Base-by-base conservation (phyloP, 2,329 filamentous ascomycete species). In the Xenoacremonium recifei region DNA sequence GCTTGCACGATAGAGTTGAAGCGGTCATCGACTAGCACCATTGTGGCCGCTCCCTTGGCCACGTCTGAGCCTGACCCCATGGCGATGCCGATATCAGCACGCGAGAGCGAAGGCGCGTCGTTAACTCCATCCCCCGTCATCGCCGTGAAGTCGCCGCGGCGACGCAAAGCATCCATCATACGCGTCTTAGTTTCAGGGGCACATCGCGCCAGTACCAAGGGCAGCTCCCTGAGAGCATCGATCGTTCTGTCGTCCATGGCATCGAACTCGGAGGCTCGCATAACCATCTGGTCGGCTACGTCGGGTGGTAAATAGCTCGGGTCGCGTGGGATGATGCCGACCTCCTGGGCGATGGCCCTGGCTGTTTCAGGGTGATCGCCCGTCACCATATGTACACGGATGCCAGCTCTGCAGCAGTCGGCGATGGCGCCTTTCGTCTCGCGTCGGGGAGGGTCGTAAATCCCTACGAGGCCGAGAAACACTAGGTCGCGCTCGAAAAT, bases 81-180 rank as follows among this genome's bases (percentile, higher is more conserved):
- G 13, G 82, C 82, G 46, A 85, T 88, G 44, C 81, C 83, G 10
- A 87, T 81, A 53, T 87, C 83, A 2, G 82, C 77, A 36, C 73
- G 73, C 60, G 84, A 81, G 18, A 87, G 72, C 12, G 80, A 83
- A 1, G 83, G 84, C 6, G 79, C 79, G 56, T 87, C 84, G 48
- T 87, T 87, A 21, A 86, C 83, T 35, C 83, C 83, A 51, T 87
- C 84, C 37, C 83, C 83, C 20, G 82, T 86, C 82, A 86, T 86
- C 36, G 81, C 82, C 27, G 76, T 79, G 55, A 80, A 86, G 13
- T 69, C 67, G 21, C 72, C 72, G 32, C 82, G 76, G 16, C 83
- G 73, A 55, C 87, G 83, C 15, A 87, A 71, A n/a, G 83, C 83
- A 44, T 85, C 81, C 42, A 88, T 85, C 84, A 88, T 87, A 32